phyloP scores from a whole-genome alignment of 2,329 filamentous ascomycete genomes.

The Pezicula carpinea region DNA sequence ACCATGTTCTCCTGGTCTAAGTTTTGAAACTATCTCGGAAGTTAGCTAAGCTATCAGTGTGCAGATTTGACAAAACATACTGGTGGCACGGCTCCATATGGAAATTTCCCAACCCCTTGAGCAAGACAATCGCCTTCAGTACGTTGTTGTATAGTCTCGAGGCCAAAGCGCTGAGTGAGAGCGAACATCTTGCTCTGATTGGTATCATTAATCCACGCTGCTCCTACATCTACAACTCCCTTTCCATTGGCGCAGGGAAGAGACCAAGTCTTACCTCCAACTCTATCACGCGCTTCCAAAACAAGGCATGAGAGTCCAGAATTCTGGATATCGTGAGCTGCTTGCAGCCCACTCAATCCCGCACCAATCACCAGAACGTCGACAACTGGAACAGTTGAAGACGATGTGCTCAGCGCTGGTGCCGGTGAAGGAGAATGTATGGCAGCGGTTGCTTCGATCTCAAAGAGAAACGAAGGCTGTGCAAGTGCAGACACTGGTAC shows the following conservation, averaged over 20 bases:
- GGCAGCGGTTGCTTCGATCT: too few species aligned
- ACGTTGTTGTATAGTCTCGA: constrained; percentile 44
- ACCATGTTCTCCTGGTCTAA: constrained; percentile 6
- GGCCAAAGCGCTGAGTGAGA: constrained; percentile 35
- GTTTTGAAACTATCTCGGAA: constrained; percentile 5
- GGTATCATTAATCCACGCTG: constrained; percentile 51
- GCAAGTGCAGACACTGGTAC: too few species aligned
- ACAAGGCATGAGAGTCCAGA: constrained; percentile 23
- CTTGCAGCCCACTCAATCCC: constrained; percentile 12
- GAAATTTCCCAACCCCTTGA: constrained; percentile 35
- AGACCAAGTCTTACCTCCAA: constrained; percentile 35
- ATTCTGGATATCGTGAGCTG: constrained; percentile 12
- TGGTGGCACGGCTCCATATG: constrained; percentile 28
- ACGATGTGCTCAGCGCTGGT: too few species aligned
- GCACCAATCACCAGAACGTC: constrained; percentile 7
- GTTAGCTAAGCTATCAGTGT: not conserved
- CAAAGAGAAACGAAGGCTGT: too few species aligned
- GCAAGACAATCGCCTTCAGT: constrained; percentile 39
- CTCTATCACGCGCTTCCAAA: constrained; percentile 37
- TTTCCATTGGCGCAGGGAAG: constrained; percentile 18
- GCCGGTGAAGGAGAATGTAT: too few species aligned
- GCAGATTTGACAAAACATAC: constrained; percentile 13
- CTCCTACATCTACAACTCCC: constrained; percentile 46
- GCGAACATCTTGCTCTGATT: constrained; percentile 32
- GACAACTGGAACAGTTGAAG: not conserved